Conservation (phyloP, 495 filamentous ascomycete genomes). For the Achaetomiella virescens region DNA sequence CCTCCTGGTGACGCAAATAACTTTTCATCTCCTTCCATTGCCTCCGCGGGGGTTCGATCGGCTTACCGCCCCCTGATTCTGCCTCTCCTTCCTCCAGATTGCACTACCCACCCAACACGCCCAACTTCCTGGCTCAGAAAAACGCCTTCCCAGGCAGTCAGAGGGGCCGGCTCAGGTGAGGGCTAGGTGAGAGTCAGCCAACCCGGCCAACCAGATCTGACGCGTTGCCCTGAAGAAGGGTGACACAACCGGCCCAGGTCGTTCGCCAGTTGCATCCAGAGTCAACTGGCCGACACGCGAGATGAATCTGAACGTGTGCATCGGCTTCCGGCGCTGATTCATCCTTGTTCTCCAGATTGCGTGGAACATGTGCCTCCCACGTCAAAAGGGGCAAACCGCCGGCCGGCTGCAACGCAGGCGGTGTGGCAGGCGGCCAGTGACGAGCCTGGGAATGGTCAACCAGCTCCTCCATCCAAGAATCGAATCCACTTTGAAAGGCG, state of each 20-base stretch:
- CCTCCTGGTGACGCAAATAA: no score
- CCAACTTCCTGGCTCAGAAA: neutral
- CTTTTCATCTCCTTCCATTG: no score
- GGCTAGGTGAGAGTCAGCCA: neutral
- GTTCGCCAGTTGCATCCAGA: neutral
- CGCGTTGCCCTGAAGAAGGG: neutral
- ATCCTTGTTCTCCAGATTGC: conserved; percentile 2
- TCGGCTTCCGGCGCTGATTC: conserved; percentile 16
- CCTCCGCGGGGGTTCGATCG: no score
- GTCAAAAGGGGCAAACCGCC: neutral
- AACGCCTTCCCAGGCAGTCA: neutral
- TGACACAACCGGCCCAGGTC: neutral
- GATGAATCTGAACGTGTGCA: neutral
- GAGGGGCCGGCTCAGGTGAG: neutral
- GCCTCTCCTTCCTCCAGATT: no score
- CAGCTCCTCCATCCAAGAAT: no score
- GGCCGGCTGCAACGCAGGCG: conserved; percentile 5
- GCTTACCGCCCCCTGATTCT: no score
- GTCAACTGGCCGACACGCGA: neutral
- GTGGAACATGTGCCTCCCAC: neutral
- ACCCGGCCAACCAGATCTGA: conserved; percentile 3
- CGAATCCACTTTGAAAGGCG: no score
- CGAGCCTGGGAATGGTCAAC: neutral
- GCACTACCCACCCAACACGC: no score
- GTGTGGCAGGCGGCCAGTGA: conserved; percentile 8